Percentiles rank a stretch among this genome's conserved stretches.
Evolutionary conservation across 495 filamentous ascomycete species (phyloP).

Genomic region (Podospora australis): DNA sequence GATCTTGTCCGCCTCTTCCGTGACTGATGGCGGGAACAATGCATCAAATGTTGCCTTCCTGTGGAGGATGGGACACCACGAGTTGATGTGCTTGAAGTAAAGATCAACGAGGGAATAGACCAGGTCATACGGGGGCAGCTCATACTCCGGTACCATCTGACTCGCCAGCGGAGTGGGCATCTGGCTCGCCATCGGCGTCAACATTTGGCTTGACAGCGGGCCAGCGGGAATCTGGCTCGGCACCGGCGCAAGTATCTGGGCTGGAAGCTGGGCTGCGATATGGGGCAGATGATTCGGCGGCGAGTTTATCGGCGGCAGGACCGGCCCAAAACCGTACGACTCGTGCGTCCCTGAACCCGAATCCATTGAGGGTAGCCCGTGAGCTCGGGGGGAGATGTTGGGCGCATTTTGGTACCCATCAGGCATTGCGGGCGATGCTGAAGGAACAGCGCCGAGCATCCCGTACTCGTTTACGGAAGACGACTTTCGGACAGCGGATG

Average conservation of each 20-base stretch:
- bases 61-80: slow-evolving; percentile 86
- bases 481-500: too few relatives aligned
- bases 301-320: slow-evolving; percentile 31
- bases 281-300: slow-evolving; percentile 37
- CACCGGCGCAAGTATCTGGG: slow-evolving; percentile 34
- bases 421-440: slow-evolving; percentile 21
- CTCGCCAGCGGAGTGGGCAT: slow-evolving; percentile 31
- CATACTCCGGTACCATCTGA: slow-evolving; percentile 54
- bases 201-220: too few relatives aligned
- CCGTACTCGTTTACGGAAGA: too few relatives aligned
- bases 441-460: too few relatives aligned
- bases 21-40: slow-evolving; percentile 67
- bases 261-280: too few relatives aligned
- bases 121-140: slow-evolving; percentile 79
- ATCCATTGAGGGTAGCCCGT: slow-evolving; percentile 22
- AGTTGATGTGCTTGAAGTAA: slow-evolving; percentile 87
- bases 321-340: slow-evolving; percentile 33
- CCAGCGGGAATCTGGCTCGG: slow-evolving; percentile 37
- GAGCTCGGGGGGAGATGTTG: slow-evolving; percentile 32
- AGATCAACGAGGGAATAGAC: slow-evolving; percentile 75
- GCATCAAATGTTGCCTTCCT: slow-evolving; percentile 70
- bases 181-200: slow-evolving; percentile 30
- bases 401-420: slow-evolving; percentile 30
- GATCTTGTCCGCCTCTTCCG: slow-evolving; percentile 75
- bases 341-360: slow-evolving; percentile 32